Evolutionary conservation across 1,284 basidiomycete genomes (phyloP), one percentile per base, ranked within the genome.

Genomic region (Lignosus rhinocerotis): DNA sequence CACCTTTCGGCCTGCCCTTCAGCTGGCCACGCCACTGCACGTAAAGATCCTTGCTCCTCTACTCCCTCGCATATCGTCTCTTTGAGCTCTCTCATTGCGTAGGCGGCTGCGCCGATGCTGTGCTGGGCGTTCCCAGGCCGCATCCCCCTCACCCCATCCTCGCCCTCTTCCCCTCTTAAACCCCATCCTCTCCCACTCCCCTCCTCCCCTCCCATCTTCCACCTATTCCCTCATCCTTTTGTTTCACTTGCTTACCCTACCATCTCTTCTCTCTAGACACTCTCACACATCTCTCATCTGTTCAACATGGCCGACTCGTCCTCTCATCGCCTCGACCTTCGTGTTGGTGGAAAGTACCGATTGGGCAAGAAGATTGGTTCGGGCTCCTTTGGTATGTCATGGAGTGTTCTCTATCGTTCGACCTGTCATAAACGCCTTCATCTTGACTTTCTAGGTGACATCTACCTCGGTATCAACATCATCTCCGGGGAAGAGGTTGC

Each of bases 331-430:
- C 80, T 98, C 73, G 96, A 98, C 82, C 90, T 98, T 69, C 87
- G 95, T 67, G 96, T 98, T 45, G 96, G 96, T 70, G 95, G 96
- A 73, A 98, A 98, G 81, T 98, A 97, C 83, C 89, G 96, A 71
- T 91, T 99, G 67, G 97, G 96, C 65, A 98, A 98, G 86, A 99
- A 99, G 90, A 98, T 99, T 71, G 97, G 97, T 67, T 97, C 94
- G 47, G 97, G 96, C 63, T 98, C 96, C 55, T 98, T 98, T 72
- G 95, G 96, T 96, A 69, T 70, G 91, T 80, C 2, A 39, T 38
- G 16, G 2, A n/a, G 4, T n/a, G 6, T 32, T 12, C 14, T n/a
- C n/a, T 33, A n/a, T 8, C 10, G 11, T 8, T 41, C 34, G 25
- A 10, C 33, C 58, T 17, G 17, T 25, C 25, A 53, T 59, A 17